Conservation (phyloP, 2,329 filamentous ascomycete species). For the Fusarium cicatricum region DNA sequence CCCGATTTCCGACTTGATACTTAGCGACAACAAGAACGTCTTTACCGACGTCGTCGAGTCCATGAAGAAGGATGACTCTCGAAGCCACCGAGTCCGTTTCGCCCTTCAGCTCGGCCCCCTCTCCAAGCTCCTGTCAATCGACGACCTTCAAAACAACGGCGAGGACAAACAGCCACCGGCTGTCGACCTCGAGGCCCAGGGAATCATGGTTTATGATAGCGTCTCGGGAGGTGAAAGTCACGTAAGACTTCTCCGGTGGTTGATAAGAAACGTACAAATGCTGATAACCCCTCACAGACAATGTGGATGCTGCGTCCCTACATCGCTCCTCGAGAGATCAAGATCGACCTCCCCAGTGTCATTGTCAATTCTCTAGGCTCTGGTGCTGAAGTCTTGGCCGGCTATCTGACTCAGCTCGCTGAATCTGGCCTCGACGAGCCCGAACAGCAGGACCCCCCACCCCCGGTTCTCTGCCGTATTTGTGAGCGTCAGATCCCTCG, state of each 20-base stretch:
- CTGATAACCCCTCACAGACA: conserved; percentile 65
- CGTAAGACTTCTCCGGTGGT: conserved; percentile 63
- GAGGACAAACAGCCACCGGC: conserved; percentile 52
- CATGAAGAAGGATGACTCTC: conserved; percentile 92
- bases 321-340: conserved; percentile 87
- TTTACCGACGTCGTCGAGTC: conserved; percentile 87
- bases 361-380: conserved; percentile 94
- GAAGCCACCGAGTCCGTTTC: conserved; percentile 90
- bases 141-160: conserved; percentile 50
- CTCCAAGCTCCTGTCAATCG: conserved; percentile 67
- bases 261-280: conserved; percentile 11
- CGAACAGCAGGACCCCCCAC: conserved; percentile 79
- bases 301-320: conserved; percentile 99
- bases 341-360: conserved; percentile 88
- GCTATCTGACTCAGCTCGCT: conserved; percentile 88
- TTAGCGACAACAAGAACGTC: conserved; percentile 77
- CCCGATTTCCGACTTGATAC: conserved; percentile 80
- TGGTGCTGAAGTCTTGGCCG: conserved; percentile 91
- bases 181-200: conserved; percentile 90
- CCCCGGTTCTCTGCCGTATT: conserved; percentile 92
- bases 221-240: conserved; percentile 88
- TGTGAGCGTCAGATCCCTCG: conserved; percentile 97
- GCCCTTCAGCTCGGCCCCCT: conserved; percentile 73
- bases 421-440: conserved; percentile 82
- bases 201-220: conserved; percentile 97